Percentiles rank a stretch among this genome's conserved stretches.
phyloP scores from a whole-genome alignment of 2,329 filamentous ascomycete species.

The Colletotrichum lini region DNA sequence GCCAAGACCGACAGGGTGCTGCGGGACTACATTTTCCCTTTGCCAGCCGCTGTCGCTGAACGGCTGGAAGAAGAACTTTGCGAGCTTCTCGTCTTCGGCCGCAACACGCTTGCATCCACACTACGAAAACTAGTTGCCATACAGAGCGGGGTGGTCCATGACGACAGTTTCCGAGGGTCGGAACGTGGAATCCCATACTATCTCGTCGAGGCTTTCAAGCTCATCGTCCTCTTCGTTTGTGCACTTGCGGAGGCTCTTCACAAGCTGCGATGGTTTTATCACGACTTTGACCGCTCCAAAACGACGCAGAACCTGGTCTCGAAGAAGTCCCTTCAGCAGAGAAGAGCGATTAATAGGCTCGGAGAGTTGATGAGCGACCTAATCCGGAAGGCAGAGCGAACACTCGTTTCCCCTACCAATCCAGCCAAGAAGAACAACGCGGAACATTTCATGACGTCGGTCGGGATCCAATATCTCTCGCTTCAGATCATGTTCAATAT shows the following conservation, averaged over 20 bases:
- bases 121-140: slow-evolving; percentile 18
- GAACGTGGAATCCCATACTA: slow-evolving; percentile 31
- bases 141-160: slow-evolving; percentile 32
- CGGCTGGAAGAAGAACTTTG: background rate
- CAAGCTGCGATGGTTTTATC: slow-evolving; percentile 20
- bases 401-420: slow-evolving; percentile 4
- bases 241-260: slow-evolving; percentile 16
- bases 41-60: background rate
- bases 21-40: background rate
- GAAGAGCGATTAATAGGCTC: slow-evolving; percentile 6
- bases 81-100: background rate
- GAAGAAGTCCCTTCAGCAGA: background rate
- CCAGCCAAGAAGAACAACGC: background rate
- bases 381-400: slow-evolving; percentile 29
- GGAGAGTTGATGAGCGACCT: slow-evolving; percentile 1
- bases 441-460: slow-evolving; percentile 27
- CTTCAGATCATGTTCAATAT: slow-evolving; percentile 36
- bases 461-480: slow-evolving; percentile 21
- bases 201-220: slow-evolving; percentile 35
- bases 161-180: slow-evolving; percentile 16
- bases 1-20: background rate
- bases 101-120: slow-evolving; percentile 9
- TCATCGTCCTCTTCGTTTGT: slow-evolving; percentile 31
- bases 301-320: background rate
- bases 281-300: slow-evolving; percentile 6